Evolutionary conservation across 768 basidiomycete genomes (phyloP), one percentile per base, ranked within the genome.

Genomic region (Botryobasidium botryosum): DNA sequence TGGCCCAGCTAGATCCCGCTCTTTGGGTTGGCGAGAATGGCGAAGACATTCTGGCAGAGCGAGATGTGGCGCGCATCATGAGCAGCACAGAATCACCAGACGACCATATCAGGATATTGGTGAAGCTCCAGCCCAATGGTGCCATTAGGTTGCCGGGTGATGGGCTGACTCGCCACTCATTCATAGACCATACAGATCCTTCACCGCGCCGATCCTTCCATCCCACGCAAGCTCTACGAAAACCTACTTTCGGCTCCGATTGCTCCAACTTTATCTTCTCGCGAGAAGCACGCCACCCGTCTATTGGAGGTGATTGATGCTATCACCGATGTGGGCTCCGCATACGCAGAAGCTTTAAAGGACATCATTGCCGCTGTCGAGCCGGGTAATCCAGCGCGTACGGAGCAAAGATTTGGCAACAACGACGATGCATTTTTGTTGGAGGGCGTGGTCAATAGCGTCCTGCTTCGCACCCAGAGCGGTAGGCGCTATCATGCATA

Each of bases 1-100:
- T 87, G 40, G 63, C 68, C 32, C 72, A 66, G 32, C 50, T 83
- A 10, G 68, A 76, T 51, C 68, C 73, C 5, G 57, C 56, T 17
- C 50, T 73, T 18, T 87, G 84, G 84, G 77, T 80, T 5, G 84
- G 82, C 10, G 36, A 21, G 3, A 41, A 37, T 74, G 69, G 6
- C 5, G 57, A 66, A 3, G 65, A 68, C 4, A 58, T 68, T 17
- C 66, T 69, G 28, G 63, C 74, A 1, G 35, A 43, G 44, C 10
- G 8, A 8, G 31, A 33, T 17, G 17, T 33, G 31, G 31, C n/a
- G n/a, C n/a, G n/a, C n/a, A n/a, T 33, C 31, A 33, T 8, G 8
- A 33, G 31, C 8, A 8, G 31, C 17, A 8, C 31, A 33, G 31
- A 33, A 8, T 17, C 8, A 8, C 17, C 31, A 8, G 31, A 8